A percentile compares a stretch with the other conserved stretches of the same genome.
Evolutionary conservation across 2,329 filamentous ascomycete species (phyloP).

Genomic region (Penicillium sp.): DNA sequence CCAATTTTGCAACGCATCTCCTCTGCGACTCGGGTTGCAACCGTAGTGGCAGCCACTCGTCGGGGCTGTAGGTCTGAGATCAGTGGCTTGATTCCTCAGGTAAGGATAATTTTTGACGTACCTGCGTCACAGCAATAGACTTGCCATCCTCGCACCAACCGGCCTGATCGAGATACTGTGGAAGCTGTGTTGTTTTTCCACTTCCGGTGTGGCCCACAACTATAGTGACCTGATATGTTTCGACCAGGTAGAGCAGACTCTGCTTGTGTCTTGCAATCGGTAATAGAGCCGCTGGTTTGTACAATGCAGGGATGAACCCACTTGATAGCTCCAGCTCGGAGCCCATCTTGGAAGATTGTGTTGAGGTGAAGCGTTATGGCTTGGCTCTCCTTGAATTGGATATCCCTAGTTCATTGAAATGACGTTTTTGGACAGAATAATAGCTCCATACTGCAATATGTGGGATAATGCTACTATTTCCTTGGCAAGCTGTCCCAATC

Average conservation of each 20-base stretch:
- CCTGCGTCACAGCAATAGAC: constrained; percentile 85
- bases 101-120: constrained; percentile 48
- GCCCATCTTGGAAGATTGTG: constrained; percentile 37
- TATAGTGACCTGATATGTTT: constrained; percentile 81
- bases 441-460: constrained; percentile 8
- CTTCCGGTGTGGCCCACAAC: constrained; percentile 93
- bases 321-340: constrained; percentile 48
- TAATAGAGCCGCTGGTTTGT: constrained; percentile 80
- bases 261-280: constrained; percentile 85
- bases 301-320: constrained; percentile 72
- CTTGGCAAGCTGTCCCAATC: constrained; percentile 4
- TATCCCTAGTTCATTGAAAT: not conserved
- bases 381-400: not conserved
- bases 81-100: not conserved
- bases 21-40: constrained; percentile 84
- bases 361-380: not conserved
- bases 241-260: constrained; percentile 79
- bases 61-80: constrained; percentile 64
- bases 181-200: constrained; percentile 94
- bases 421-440: not conserved
- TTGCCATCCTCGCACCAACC: constrained; percentile 88
- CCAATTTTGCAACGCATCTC: constrained; percentile 84
- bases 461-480: not conserved
- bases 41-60: constrained; percentile 85
- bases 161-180: constrained; percentile 82